These are phyloP conservation scores for Alternaria brassicae DNA, from an alignment of 2,329 filamentous ascomycete species.

Conservation along the genomic window DNA sequence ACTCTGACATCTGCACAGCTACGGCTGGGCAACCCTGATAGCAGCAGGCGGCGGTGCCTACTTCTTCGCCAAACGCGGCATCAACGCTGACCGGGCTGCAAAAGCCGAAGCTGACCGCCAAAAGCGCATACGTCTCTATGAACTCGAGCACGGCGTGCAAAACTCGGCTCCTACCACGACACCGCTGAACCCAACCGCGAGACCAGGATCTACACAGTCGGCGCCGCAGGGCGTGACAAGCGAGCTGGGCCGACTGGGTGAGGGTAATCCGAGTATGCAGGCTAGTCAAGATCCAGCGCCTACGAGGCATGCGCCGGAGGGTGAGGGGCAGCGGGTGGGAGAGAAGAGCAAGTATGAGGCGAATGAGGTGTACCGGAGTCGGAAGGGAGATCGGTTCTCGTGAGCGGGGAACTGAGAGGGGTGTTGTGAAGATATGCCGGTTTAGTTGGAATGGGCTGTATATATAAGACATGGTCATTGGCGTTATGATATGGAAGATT, in stretches of 20 bases:
- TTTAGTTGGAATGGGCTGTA: neutral
- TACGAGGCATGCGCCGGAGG: constrained; percentile 78
- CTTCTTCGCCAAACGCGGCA: constrained; percentile 92
- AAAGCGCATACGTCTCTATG: constrained; percentile 40
- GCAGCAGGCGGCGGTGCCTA: constrained; percentile 87
- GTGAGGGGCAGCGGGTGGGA: constrained; percentile 68
- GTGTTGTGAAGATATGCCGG: neutral
- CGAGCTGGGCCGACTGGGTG: constrained; percentile 22
- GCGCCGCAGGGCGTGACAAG: constrained; percentile 16
- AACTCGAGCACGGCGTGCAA: constrained; percentile 38
- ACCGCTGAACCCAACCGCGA: constrained; percentile 20
- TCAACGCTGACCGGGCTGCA: constrained; percentile 87
- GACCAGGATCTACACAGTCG: constrained; percentile 12
- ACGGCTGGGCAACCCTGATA: constrained; percentile 91
- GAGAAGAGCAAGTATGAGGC: constrained; percentile 95
- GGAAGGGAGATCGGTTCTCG: constrained; percentile 83
- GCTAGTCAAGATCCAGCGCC: constrained; percentile 81
- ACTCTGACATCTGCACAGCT: constrained; percentile 60
- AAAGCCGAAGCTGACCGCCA: constrained; percentile 62
- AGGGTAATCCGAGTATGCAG: constrained; percentile 71
- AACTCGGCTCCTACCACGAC: constrained; percentile 8
- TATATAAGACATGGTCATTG: neutral
- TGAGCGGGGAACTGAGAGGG: constrained; percentile 15
- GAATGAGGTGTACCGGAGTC: constrained; percentile 73
- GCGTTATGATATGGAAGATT: constrained; percentile 5